Evolutionary conservation across 179 eudicot genomes (phyloP), one percentile per base, ranked within the genome.

Genomic region (Camellia oleifera): DNA sequence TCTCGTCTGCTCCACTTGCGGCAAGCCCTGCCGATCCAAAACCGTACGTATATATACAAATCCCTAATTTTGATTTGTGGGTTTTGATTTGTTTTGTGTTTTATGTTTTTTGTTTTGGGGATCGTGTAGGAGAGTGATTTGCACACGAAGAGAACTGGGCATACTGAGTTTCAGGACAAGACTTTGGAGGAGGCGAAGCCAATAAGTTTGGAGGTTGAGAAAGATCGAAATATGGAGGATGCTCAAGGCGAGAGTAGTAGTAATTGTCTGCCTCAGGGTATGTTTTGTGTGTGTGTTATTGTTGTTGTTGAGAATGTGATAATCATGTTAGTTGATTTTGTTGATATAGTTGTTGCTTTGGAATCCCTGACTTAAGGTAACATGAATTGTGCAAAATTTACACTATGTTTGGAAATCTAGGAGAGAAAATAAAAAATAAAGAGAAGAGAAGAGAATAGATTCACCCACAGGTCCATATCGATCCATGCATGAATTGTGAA

Each of bases 1-100:
- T 76, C 93, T 94, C 73, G 85, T 94, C 78, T 95, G 99, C 84
- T 71, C 95, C 76, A 20, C 88, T 26, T 95, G 99, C 78, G 85
- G 90, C 87, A 95, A 95, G 70, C 98, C 99, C n/a, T 95, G 99
- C 87, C 97, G 99, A 76, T 91, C 98, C 79, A 93, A 95, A 90
- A 94, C 98, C 2, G 97, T 94, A 89, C 57, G 4, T 26, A 1
- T 44, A 7, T 40, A 54, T 13, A n/a, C 7, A 4, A 4, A 18
- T 46, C 15, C 17, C 9, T 61, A 15, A 50, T 73, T 77, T 69
- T 20, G 50, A 61, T 53, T 62, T 56, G 0, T 69, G 61, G 32
- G 63, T 64, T 68, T 14, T 23, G 13, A 50, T 18, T 15, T 52
- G 26, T 4, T 18, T 2, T 75, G 45, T 70, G 42, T 79, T 63